phyloP scores from a whole-genome alignment of 306 rosid species.

The Prosopis cineraria region DNA sequence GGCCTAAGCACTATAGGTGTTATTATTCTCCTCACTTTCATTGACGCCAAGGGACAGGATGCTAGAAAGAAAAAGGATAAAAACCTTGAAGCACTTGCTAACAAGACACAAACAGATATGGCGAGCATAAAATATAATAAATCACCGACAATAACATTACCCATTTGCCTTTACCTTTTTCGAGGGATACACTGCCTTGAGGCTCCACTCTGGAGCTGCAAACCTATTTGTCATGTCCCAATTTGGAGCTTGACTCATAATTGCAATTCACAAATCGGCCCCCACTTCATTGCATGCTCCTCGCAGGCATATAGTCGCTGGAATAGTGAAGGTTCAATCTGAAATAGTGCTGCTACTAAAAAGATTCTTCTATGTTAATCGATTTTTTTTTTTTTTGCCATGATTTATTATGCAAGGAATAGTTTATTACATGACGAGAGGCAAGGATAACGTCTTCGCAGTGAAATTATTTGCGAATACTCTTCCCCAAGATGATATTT shows the following conservation, averaged over 20 bases:
- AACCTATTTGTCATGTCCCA: neutral
- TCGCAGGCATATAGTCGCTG: neutral
- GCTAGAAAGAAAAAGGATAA: constrained; percentile 2
- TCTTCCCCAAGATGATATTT: neutral
- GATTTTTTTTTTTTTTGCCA: neutral
- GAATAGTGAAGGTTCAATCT: neutral
- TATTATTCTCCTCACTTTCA: neutral
- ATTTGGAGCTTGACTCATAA: constrained; percentile 18
- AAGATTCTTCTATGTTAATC: neutral
- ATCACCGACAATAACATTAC: neutral
- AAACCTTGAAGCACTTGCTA: constrained; percentile 16
- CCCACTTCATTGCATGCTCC: neutral
- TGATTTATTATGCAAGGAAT: neutral
- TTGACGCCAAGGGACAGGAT: constrained; percentile 28
- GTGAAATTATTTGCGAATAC: neutral
- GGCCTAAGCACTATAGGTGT: neutral
- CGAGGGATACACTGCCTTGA: neutral
- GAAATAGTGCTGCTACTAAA: neutral
- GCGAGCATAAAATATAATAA: neutral
- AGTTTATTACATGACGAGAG: neutral
- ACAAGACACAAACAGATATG: neutral
- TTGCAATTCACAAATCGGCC: neutral
- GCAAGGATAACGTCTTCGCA: neutral
- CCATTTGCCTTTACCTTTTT: neutral
- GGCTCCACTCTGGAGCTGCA: neutral